Percentiles rank a stretch among this genome's conserved stretches.
Evolutionary conservation across 495 filamentous ascomycete genomes (phyloP).

Genomic region (Melanomma pulvis-pyrius): DNA sequence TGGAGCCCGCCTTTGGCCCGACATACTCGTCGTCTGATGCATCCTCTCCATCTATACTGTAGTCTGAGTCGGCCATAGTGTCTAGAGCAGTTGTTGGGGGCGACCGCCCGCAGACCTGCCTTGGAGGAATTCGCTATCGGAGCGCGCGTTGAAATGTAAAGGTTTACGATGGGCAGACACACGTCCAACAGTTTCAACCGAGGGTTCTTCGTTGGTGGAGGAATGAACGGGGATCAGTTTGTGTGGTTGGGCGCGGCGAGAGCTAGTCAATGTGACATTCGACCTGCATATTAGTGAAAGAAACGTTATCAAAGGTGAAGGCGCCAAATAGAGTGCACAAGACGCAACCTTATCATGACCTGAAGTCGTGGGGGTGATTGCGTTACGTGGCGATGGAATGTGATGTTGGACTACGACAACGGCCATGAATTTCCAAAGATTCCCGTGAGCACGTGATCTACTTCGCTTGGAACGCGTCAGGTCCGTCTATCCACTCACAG

Average conservation of each 20-base stretch:
- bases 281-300: neutral
- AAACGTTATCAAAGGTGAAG: neutral
- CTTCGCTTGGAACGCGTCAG: neutral
- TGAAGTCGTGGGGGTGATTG: neutral
- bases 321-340: neutral
- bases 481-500: neutral
- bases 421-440: neutral
- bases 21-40: slow-evolving; percentile 75
- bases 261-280: neutral
- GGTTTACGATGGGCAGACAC: no score
- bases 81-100: slow-evolving; percentile 9
- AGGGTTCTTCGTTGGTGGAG: neutral
- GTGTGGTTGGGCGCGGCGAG: neutral
- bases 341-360: neutral
- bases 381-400: neutral
- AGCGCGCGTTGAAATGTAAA: neutral
- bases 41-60: slow-evolving; percentile 73
- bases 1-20: slow-evolving; percentile 10
- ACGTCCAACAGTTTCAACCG: no score
- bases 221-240: neutral
- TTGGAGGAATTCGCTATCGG: neutral
- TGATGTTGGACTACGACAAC: neutral
- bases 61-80: slow-evolving; percentile 74
- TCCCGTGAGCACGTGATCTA: slow-evolving; percentile 2
- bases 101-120: neutral